A percentile compares a stretch with the other conserved stretches of the same genome.
phyloP scores from a whole-genome alignment of 352 stramenopile genomes.

The Globisporangium carolinianum region DNA sequence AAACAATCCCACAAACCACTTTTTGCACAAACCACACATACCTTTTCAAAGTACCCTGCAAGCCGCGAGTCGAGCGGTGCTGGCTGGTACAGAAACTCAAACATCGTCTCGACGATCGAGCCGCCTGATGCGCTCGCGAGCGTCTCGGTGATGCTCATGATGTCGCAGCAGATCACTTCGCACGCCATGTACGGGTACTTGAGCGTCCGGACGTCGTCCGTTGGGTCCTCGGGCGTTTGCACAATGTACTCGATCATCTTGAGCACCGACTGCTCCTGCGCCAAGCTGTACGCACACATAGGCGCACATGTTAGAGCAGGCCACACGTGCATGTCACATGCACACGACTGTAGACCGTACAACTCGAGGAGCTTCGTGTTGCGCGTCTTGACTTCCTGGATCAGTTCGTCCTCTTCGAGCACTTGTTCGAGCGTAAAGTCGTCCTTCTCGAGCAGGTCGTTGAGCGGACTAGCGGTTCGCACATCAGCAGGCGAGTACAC shows the following conservation, averaged over 20 bases:
- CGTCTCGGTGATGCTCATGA: constrained; percentile 90
- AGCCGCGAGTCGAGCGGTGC: constrained; percentile 88
- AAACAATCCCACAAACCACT: background rate
- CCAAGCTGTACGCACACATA: constrained; percentile 34
- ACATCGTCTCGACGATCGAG: constrained; percentile 87
- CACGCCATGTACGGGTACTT: constrained; percentile 98
- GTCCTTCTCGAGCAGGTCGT: constrained; percentile 92
- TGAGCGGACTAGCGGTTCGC: constrained; percentile 66
- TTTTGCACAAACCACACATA: background rate
- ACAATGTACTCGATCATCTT: constrained; percentile 81
- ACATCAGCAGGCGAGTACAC: too few species aligned
- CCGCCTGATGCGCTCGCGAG: constrained; percentile 59
- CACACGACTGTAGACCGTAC: constrained; percentile 29
- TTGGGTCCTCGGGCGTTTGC: constrained; percentile 31
- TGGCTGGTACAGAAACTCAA: constrained; percentile 86
- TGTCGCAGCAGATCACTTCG: constrained; percentile 97
- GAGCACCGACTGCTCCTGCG: constrained; percentile 51
- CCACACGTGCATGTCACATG: background rate
- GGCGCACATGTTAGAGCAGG: background rate
- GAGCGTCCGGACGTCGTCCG: constrained; percentile 57
- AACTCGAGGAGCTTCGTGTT: constrained; percentile 95
- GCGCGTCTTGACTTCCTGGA: constrained; percentile 95
- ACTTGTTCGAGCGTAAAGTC: constrained; percentile 92
- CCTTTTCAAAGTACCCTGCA: constrained; percentile 97
- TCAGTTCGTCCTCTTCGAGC: constrained; percentile 94